These are phyloP conservation scores for Candida manassasensis DNA, from an alignment of 805 yeast genomes.

Conservation along the genomic window DNA sequence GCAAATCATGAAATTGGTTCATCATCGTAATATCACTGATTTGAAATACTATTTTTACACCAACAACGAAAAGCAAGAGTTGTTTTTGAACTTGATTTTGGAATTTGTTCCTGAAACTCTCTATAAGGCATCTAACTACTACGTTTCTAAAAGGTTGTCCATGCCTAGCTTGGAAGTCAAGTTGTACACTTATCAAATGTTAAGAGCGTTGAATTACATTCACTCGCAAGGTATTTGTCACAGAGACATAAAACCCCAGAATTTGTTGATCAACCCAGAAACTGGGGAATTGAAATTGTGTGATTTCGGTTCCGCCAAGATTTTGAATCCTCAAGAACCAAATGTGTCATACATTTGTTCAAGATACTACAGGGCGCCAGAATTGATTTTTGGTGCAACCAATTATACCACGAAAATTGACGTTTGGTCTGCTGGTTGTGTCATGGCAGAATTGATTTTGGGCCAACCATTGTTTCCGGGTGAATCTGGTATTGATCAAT, in stretches of 20 bases:
- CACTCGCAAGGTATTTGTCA: slow-evolving; percentile 83
- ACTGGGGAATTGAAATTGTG: slow-evolving; percentile 85
- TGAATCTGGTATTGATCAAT: slow-evolving; percentile 94
- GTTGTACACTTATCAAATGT: slow-evolving; percentile 72
- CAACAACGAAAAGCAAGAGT: slow-evolving; percentile 64
- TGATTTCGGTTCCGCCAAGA: slow-evolving; percentile 95
- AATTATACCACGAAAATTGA: slow-evolving; percentile 96
- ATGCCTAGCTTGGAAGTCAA: slow-evolving; percentile 92
- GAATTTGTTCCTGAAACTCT: slow-evolving; percentile 96
- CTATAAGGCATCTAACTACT: slow-evolving; percentile 85
- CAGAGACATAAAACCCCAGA: slow-evolving; percentile 89
- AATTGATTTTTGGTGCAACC: slow-evolving; percentile 93
- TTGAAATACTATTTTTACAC: slow-evolving; percentile 83
- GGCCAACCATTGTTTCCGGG: slow-evolving; percentile 99
- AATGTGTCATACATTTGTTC: slow-evolving; percentile 96
- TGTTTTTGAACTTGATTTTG: slow-evolving; percentile 82
- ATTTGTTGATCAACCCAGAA: slow-evolving; percentile 79
- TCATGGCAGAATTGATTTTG: slow-evolving; percentile 90
- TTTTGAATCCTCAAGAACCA: slow-evolving; percentile 83
- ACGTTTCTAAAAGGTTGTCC: slow-evolving; percentile 59
- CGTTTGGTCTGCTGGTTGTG: slow-evolving; percentile 97
- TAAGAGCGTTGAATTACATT: slow-evolving; percentile 75
- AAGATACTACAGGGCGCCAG: slow-evolving; percentile 96
- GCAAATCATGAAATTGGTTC: slow-evolving; percentile 87
- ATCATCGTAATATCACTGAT: slow-evolving; percentile 84